Evolutionary conservation across 2,329 filamentous ascomycete genomes (phyloP).

Genomic region (Diaporthe citrichinensis): DNA sequence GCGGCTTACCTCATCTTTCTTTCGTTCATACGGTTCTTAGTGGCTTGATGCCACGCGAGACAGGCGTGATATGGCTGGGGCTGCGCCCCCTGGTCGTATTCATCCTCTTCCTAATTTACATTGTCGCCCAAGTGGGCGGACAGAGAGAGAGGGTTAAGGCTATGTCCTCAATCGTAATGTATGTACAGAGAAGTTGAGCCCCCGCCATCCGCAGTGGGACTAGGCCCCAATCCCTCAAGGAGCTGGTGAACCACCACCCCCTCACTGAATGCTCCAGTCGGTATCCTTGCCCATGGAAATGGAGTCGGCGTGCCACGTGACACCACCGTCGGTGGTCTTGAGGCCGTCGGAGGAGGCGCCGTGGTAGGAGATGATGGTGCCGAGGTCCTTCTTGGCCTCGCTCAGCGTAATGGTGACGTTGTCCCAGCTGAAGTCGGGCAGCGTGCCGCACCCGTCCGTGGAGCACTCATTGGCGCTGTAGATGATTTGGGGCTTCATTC

Average conservation of each 20-base stretch:
- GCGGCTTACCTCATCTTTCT: conserved; percentile 27
- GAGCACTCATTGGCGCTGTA: conserved; percentile 40
- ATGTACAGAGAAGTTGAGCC: conserved; percentile 24
- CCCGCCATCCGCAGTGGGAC: not conserved
- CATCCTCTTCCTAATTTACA: not conserved
- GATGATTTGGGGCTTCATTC: conserved; percentile 40
- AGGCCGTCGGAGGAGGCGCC: conserved; percentile 33
- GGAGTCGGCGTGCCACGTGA: conserved; percentile 37
- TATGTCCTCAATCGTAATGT: not conserved
- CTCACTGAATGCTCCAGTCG: conserved; percentile 1
- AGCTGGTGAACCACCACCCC: not conserved
- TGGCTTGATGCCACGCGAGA: conserved; percentile 32
- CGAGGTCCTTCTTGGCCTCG: conserved; percentile 34
- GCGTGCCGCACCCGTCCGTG: conserved; percentile 36
- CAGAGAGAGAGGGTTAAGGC: too few species aligned
- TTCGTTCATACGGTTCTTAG: conserved; percentile 36
- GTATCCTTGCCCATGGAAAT: conserved; percentile 34
- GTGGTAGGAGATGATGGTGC: conserved; percentile 24
- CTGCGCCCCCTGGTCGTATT: conserved; percentile 20
- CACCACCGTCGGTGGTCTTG: conserved; percentile 35
- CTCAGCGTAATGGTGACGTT: conserved; percentile 35
- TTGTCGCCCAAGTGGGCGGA: not conserved
- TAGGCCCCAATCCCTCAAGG: not conserved
- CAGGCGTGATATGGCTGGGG: conserved; percentile 10
- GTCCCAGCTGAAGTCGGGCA: conserved; percentile 36